Percentiles rank a stretch among this genome's conserved stretches.
Evolutionary conservation across 2,329 filamentous ascomycete genomes (phyloP).

Genomic region (Colletotrichum tabaci): DNA sequence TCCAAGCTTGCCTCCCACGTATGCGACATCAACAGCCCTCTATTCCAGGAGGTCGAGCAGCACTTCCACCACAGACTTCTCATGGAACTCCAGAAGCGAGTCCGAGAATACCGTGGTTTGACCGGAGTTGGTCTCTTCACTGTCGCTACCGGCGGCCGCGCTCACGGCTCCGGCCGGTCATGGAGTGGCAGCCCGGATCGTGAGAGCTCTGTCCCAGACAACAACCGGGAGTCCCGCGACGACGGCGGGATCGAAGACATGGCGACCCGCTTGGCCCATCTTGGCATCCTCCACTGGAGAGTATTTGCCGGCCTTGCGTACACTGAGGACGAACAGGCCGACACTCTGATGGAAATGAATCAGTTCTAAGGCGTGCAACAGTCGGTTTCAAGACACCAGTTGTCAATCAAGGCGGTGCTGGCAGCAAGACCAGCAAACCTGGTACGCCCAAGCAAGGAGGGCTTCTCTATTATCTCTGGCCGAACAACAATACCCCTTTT

Average conservation of each 20-base stretch:
- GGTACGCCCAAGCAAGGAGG: slow-evolving; percentile 21
- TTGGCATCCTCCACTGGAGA: slow-evolving; percentile 89
- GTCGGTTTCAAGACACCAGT: background rate
- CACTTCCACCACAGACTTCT: slow-evolving; percentile 66
- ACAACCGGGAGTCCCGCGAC: slow-evolving; percentile 61
- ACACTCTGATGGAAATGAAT: slow-evolving; percentile 51
- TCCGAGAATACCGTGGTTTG: slow-evolving; percentile 67
- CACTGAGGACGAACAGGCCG: slow-evolving; percentile 55
- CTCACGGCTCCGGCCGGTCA: slow-evolving; percentile 55
- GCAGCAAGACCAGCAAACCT: slow-evolving; percentile 13
- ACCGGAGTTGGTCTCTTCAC: slow-evolving; percentile 69
- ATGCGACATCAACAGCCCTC: slow-evolving; percentile 57
- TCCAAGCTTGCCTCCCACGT: slow-evolving; percentile 63
- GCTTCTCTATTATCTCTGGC: slow-evolving; percentile 38
- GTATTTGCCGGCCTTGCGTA: slow-evolving; percentile 88
- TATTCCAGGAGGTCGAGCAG: slow-evolving; percentile 65
- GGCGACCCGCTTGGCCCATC: slow-evolving; percentile 83
- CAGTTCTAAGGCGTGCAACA: slow-evolving; percentile 42
- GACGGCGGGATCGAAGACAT: slow-evolving; percentile 75
- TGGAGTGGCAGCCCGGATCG: slow-evolving; percentile 51
- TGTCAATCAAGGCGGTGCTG: slow-evolving; percentile 21
- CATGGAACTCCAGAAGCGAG: slow-evolving; percentile 62
- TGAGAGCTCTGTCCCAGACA: slow-evolving; percentile 49
- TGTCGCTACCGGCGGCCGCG: slow-evolving; percentile 67
- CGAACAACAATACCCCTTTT: slow-evolving; percentile 42